A percentile compares a stretch with the other conserved stretches of the same genome.
These are phyloP conservation scores for Pseudozyma sp. DNA, from an alignment of 1,284 basidiomycete genomes.

Conservation along the genomic window DNA sequence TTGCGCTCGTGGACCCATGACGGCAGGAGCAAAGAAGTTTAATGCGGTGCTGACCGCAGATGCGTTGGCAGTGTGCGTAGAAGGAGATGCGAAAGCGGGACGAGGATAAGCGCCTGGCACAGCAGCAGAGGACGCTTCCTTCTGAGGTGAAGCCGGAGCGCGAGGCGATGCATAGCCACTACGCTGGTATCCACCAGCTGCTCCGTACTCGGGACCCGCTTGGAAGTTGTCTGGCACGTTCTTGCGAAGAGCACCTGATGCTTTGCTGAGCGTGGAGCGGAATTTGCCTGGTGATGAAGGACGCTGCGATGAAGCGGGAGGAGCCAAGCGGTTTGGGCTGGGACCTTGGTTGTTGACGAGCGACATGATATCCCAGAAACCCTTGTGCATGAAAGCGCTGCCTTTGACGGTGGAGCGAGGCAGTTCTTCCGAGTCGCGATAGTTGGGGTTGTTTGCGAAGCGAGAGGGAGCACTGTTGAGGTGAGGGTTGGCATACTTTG, in stretches of 20 bases:
- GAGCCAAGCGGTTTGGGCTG: slow-evolving; percentile 26
- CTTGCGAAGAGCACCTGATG: slow-evolving; percentile 50
- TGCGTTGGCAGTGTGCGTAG: slow-evolving; percentile 37
- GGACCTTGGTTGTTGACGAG: slow-evolving; percentile 56
- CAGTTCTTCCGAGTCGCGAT: slow-evolving; percentile 29
- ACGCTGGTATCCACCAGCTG: slow-evolving; percentile 4
- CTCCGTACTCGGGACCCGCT: slow-evolving; percentile 47
- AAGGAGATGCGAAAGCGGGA: slow-evolving; percentile 27
- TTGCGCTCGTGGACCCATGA: slow-evolving; percentile 47
- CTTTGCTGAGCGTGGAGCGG: slow-evolving; percentile 53
- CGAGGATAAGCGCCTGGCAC: slow-evolving; percentile 43
- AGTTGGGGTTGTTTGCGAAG: slow-evolving; percentile 27
- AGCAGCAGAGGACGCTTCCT: slow-evolving; percentile 19
- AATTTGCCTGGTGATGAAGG: slow-evolving; percentile 48
- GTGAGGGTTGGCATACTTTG: slow-evolving; percentile 43
- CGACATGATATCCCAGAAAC: slow-evolving; percentile 64
- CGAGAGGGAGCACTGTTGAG: slow-evolving; percentile 46
- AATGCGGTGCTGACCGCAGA: slow-evolving; percentile 41
- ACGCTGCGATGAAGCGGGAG: slow-evolving; percentile 27
- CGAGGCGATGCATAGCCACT: slow-evolving; percentile 18
- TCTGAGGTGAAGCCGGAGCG: slow-evolving; percentile 15
- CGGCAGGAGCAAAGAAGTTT: slow-evolving; percentile 42
- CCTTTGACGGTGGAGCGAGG: slow-evolving; percentile 46
- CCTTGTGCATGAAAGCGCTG: slow-evolving; percentile 66
- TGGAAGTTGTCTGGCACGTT: slow-evolving; percentile 37